Conservation (phyloP, 257 asterid species). For the Anisodus acutangulus region DNA sequence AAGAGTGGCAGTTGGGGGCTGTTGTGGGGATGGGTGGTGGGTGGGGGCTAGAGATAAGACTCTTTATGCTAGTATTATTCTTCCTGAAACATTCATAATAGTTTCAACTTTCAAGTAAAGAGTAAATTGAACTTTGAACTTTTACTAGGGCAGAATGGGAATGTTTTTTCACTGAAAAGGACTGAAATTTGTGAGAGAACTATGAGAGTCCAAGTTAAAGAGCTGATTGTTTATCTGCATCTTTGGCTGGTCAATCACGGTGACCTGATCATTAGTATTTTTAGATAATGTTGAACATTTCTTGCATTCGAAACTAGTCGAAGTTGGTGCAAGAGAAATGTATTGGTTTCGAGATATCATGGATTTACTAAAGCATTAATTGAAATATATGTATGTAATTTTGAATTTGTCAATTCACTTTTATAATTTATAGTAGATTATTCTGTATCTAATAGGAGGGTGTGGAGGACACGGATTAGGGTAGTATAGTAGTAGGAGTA, state of each 20-base stretch:
- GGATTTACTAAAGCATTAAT: not conserved
- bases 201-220: conserved; percentile 19
- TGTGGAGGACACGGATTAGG: no score
- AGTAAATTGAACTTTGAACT: not conserved
- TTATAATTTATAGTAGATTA: no score
- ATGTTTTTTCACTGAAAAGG: not conserved
- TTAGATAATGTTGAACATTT: not conserved
- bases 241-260: not conserved
- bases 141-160: not conserved
- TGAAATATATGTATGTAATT: not conserved
- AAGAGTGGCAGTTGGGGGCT: not conserved
- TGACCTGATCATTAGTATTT: not conserved
- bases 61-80: not conserved
- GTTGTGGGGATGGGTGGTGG: not conserved
- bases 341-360: not conserved
- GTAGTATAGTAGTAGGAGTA: no score
- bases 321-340: conserved; percentile 9
- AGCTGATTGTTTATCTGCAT: not conserved
- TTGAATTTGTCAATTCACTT: not conserved
- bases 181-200: not conserved
- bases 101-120: not conserved
- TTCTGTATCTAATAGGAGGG: no score
- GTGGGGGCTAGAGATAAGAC: not conserved
- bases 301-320: not conserved
- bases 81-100: not conserved